Conservation (phyloP, 2,329 filamentous ascomycete genomes). For the Fragosphaeria purpurea region DNA sequence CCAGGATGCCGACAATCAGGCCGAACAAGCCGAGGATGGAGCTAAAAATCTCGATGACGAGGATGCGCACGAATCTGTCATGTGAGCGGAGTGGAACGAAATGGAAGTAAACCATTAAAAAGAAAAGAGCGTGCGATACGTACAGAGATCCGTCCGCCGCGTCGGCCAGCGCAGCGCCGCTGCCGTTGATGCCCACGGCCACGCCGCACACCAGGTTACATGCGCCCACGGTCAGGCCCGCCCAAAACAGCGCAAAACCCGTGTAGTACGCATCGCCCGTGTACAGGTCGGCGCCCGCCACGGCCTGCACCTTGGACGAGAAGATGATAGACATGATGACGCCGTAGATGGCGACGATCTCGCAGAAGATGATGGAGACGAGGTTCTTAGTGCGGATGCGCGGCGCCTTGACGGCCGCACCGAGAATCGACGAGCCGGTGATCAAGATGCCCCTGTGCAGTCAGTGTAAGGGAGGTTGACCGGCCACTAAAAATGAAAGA, state of each 20-base stretch:
- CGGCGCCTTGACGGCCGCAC: slow-evolving; percentile 90
- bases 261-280: slow-evolving; percentile 81
- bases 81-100: no score
- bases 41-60: slow-evolving; percentile 98
- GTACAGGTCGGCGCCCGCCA: slow-evolving; percentile 55
- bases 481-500: neutral
- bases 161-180: slow-evolving; percentile 90
- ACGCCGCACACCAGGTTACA: slow-evolving; percentile 96
- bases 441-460: slow-evolving; percentile 87
- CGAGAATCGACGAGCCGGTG: slow-evolving; percentile 93
- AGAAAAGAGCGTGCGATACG: slow-evolving; percentile 25
- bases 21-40: slow-evolving; percentile 95
- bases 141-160: slow-evolving; percentile 85
- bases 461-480: neutral
- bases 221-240: slow-evolving; percentile 83
- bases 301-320: slow-evolving; percentile 69
- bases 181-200: slow-evolving; percentile 95
- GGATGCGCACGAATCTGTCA: slow-evolving; percentile 88
- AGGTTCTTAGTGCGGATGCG: slow-evolving; percentile 99
- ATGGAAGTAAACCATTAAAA: neutral
- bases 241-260: slow-evolving; percentile 93
- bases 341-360: slow-evolving; percentile 98
- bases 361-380: slow-evolving; percentile 99
- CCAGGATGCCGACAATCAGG: slow-evolving; percentile 83
- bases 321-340: slow-evolving; percentile 99